Percentiles rank a stretch among this genome's conserved stretches.
phyloP scores from a whole-genome alignment of 495 filamentous ascomycete genomes.

The Aspergillus campestris region DNA sequence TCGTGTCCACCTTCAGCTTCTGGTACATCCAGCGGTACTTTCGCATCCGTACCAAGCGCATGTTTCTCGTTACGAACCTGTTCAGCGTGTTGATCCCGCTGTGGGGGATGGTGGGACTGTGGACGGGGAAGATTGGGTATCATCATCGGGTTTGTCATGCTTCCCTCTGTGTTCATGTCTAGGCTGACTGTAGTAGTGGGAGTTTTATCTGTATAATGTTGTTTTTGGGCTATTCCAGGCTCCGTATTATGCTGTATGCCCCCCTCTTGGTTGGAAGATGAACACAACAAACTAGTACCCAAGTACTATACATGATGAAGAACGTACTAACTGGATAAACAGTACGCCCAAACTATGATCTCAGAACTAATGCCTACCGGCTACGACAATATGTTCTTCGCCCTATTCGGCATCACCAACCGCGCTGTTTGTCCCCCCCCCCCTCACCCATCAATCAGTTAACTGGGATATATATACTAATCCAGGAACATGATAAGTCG shows the following conservation, averaged over 20 bases:
- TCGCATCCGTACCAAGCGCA: slow-evolving; percentile 38
- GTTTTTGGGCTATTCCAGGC: slow-evolving; percentile 43
- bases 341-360: slow-evolving; percentile 48
- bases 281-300: not conserved
- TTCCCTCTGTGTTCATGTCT: not conserved
- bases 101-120: slow-evolving; percentile 45
- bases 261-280: not conserved
- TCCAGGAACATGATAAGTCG: slow-evolving; percentile 18
- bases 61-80: slow-evolving; percentile 43
- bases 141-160: slow-evolving; percentile 28
- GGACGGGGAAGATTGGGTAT: slow-evolving; percentile 39
- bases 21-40: slow-evolving; percentile 45
- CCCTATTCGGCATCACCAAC: slow-evolving; percentile 44
- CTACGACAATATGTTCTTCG: slow-evolving; percentile 48
- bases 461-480: not conserved
- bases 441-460: not conserved
- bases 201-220: slow-evolving; percentile 45
- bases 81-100: slow-evolving; percentile 42
- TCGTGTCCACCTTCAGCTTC: slow-evolving; percentile 39
- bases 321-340: not conserved
- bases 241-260: slow-evolving; percentile 39
- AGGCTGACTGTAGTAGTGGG: slow-evolving; percentile 17
- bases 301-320: too few relatives aligned
- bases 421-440: slow-evolving; percentile 29
- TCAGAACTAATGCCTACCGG: slow-evolving; percentile 42